Evolutionary conservation across 202 grass and related monocot species (phyloP).

Genomic region (Dendrocalamus latiflorus): DNA sequence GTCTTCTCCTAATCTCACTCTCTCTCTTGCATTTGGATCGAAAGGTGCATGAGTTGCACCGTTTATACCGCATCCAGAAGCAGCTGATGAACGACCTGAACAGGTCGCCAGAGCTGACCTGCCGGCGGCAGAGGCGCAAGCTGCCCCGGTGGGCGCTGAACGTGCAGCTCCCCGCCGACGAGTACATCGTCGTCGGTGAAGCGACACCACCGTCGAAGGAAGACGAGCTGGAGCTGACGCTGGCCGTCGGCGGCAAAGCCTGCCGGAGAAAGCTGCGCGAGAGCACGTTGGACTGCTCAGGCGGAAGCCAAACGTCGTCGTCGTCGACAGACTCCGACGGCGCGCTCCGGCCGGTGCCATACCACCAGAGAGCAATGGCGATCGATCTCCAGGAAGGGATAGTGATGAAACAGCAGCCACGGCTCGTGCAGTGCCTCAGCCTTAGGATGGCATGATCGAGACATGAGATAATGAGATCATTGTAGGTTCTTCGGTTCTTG

Average conservation of each 20-base stretch:
- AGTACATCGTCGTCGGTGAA: slow-evolving; percentile 10
- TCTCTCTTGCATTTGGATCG: too few species aligned
- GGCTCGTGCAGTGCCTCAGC: slow-evolving; percentile 49
- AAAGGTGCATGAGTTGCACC: slow-evolving; percentile 77
- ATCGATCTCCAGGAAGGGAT: slow-evolving; percentile 40
- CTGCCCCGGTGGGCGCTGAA: slow-evolving; percentile 33
- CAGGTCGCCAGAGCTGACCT: slow-evolving; percentile 5
- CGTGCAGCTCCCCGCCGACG: slow-evolving; percentile 43
- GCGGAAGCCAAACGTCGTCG: slow-evolving; percentile 24
- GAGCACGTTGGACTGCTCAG: slow-evolving; percentile 25
- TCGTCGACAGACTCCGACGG: slow-evolving; percentile 37
- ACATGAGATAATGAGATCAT: neutral
- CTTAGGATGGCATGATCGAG: slow-evolving; percentile 41
- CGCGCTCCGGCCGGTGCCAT: neutral
- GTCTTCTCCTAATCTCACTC: too few species aligned
- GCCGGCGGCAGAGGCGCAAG: slow-evolving; percentile 26
- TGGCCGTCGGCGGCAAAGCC: slow-evolving; percentile 40
- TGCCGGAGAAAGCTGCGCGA: neutral
- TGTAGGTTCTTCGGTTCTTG: neutral
- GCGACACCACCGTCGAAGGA: slow-evolving; percentile 1
- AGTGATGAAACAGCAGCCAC: neutral
- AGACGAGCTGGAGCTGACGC: slow-evolving; percentile 64
- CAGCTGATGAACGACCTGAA: slow-evolving; percentile 57
- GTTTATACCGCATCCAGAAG: slow-evolving; percentile 76
- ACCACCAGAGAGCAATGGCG: slow-evolving; percentile 11